Percentiles rank a stretch among this genome's conserved stretches.
phyloP scores from a whole-genome alignment of 805 yeast genomes.

The Isabelozyma rhagii region DNA sequence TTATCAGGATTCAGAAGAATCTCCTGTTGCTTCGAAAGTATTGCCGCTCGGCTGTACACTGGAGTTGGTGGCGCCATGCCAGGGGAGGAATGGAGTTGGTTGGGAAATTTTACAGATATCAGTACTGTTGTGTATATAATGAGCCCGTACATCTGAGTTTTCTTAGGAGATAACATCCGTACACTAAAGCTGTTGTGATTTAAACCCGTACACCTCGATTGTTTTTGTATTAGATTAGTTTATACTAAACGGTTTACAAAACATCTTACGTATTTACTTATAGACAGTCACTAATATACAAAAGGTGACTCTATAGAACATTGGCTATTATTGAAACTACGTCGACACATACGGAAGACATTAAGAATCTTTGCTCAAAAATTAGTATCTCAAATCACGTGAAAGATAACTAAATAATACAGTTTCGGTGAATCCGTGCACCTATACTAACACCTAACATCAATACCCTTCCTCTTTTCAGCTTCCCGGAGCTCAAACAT shows the following conservation, averaged over 20 bases:
- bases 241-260: no score
- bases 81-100: background rate
- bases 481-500: slow-evolving; percentile 92
- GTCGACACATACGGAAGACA: no score
- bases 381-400: no score
- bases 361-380: no score
- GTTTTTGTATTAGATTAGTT: no score
- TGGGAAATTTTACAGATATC: background rate
- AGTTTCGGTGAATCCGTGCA: background rate
- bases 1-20: slow-evolving; percentile 28
- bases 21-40: slow-evolving; percentile 15
- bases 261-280: no score
- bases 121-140: background rate
- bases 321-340: no score
- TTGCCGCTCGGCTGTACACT: slow-evolving; percentile 18
- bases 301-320: no score
- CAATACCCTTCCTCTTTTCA: slow-evolving; percentile 80
- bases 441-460: slow-evolving; percentile 61
- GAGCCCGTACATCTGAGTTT: background rate
- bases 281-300: no score
- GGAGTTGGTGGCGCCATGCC: slow-evolving; percentile 46
- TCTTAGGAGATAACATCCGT: background rate
- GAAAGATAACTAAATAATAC: background rate
- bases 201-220: no score
- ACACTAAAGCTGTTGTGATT: background rate